Evolutionary conservation across 805 yeast genomes (phyloP), one percentile per base, ranked within the genome.

Genomic region (Tetrapisispora namnaoensis): DNA sequence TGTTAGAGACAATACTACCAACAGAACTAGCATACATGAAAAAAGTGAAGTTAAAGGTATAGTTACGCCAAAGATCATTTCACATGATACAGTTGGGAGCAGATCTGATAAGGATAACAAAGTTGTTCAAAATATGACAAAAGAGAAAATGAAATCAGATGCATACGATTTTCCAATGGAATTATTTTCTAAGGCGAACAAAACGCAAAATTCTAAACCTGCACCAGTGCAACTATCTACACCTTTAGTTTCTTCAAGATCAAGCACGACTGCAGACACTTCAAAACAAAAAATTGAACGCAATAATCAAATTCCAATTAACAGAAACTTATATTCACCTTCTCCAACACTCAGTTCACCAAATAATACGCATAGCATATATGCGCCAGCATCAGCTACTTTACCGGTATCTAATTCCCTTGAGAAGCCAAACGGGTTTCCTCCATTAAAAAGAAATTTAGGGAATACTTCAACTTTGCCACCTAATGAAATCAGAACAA

Each of bases 141-240:
- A 63, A n/a, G 69, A 70, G 39, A 80, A 81, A 61, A 74, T 76
- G 56, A 82, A 79, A 60, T 75, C 81, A 16, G 88, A 83, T 65
- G 87, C 89, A 0, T 84, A 82, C 56, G 91, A 84, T 58, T 82
- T 84, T 57, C 91, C 91, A 1, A 66, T 70, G 18, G 78, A 72
- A 38, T 60, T 84, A 42, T 65, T 82, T 14, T 66, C 74, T 1
- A 70, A 68, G 22, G 70, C 58, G 57, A 55, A 46, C 52, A 59
- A 56, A 37, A 55, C 55, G 39, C 68, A 49, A 52, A 71, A 61
- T 67, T 76, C 57, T 55, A 74, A 54, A 53, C 73, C 61, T 41
- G 77, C 59, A 5, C 50, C 56, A 18, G 55, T 65, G 8, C 53
- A 53, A 54, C 2, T 18, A 30, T 20, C 20, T 28, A 17, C 13